Evolutionary conservation across 2,329 filamentous ascomycete genomes (phyloP), one percentile per base, ranked within the genome.

Genomic region (Phyllosticta citriasiana): DNA sequence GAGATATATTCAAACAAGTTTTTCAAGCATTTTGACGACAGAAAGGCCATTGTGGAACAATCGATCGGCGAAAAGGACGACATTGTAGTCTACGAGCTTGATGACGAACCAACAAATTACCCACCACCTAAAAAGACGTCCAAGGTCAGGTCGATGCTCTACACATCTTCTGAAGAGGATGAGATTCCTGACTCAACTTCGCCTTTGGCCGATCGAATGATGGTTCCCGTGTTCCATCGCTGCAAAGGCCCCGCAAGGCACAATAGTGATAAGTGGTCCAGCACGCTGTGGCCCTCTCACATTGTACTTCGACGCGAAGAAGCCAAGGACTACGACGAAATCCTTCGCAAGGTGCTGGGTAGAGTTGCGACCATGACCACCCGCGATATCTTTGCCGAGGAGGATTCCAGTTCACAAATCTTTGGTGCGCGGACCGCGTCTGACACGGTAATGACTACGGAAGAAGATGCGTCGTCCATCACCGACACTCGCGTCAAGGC

Each of bases 1-100:
- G 94, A 99, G 69, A 85, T 95, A 57, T 96, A 90, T 72, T 88
- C 85, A 66, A 80, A 85, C 66, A 91, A 87, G 67, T 92, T 97
- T 73, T 97, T 92, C 79, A 93, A 91, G 70, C 82, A 90, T 57
- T 91, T 94, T 66, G 83, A 90, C 25, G 89, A 97, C 67, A 63
- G 66, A 10, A 65, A 66, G 22, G 77, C 79, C 7, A 85, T 92
- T 9, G 85, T 85, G 0, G 91, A 96, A 61, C 84, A 86, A 55
- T 77, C 77, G 57, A 92, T 97, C 59, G 73, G 78, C 25, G 65
- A 70, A 0, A 78, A 76, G 24, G 88, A 88, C 62, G 83, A 88
- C 60, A 78, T 89, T 55, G 84, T 83, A 10, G 82, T 91, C 27
- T 88, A 88, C 68, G 93, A 99, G 73, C 74, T 97, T 7, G 91